These are phyloP conservation scores for Capsella rubella DNA, from an alignment of 441 rosid genomes.

Conservation along the genomic window DNA sequence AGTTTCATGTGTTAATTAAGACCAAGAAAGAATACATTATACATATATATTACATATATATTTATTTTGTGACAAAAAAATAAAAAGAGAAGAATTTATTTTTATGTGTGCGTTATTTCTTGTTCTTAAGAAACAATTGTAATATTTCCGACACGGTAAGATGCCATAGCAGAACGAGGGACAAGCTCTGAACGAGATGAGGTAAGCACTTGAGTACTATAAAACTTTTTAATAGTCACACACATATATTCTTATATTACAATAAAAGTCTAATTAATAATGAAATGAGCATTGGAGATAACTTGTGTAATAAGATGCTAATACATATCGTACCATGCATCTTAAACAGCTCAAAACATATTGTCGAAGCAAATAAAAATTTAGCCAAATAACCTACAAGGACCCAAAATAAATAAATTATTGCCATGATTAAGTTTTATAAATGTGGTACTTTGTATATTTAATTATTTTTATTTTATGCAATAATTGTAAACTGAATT, in stretches of 20 bases:
- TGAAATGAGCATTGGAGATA: neutral
- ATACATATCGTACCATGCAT: no score
- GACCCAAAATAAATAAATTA: no score
- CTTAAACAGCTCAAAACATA: no score
- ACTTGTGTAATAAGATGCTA: neutral
- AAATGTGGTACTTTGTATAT: no score
- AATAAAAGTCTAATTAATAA: slow-evolving; percentile 16
- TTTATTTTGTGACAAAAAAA: no score
- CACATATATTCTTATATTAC: neutral
- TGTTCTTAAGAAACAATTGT: slow-evolving; percentile 39
- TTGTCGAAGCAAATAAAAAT: no score
- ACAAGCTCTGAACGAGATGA: slow-evolving; percentile 60
- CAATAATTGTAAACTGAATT: neutral
- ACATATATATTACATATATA: neutral
- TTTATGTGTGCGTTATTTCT: neutral
- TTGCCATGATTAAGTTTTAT: no score
- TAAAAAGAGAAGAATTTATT: no score
- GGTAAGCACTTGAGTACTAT: slow-evolving; percentile 52
- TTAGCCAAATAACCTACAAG: no score
- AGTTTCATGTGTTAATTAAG: neutral
- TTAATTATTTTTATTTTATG: neutral
- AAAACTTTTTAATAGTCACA: slow-evolving; percentile 31
- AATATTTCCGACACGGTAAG: slow-evolving; percentile 46
- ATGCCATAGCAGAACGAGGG: slow-evolving; percentile 51
- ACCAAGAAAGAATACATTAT: neutral